Evolutionary conservation across 2,329 filamentous ascomycete species (phyloP).

Genomic region (Clarireedia sp.): DNA sequence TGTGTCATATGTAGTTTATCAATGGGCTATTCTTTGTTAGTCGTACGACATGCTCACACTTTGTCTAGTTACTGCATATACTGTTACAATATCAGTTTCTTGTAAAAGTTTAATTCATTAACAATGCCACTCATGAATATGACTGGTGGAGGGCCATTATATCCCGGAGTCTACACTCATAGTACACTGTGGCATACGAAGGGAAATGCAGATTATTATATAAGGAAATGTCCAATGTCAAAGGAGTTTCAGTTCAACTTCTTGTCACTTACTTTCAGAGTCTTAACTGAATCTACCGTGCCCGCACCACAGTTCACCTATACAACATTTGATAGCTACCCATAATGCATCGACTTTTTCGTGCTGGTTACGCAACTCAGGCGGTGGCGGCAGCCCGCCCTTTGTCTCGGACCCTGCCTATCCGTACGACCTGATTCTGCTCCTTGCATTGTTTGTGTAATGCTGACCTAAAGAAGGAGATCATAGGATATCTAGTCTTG

Average conservation of each 20-base stretch:
- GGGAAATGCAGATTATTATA: background rate
- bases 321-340: background rate
- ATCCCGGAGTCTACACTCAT: too few relatives aligned
- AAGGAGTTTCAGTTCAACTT: background rate
- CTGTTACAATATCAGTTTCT: background rate
- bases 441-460: background rate
- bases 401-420: background rate
- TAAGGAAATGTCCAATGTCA: background rate
- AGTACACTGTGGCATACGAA: background rate
- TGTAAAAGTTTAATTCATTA: too few relatives aligned
- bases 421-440: background rate
- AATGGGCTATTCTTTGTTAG: too few relatives aligned
- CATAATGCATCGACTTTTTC: background rate
- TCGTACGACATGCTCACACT: too few relatives aligned
- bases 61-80: too few relatives aligned
- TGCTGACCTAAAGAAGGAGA: background rate
- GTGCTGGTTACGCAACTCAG: background rate
- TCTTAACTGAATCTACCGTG: background rate
- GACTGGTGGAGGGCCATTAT: background rate
- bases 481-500: background rate
- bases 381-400: background rate
- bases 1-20: too few relatives aligned
- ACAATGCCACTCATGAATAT: background rate
- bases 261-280: background rate
- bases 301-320: background rate